phyloP scores from a whole-genome alignment of 495 filamentous ascomycete species.

The Eremomyces bilateralis region DNA sequence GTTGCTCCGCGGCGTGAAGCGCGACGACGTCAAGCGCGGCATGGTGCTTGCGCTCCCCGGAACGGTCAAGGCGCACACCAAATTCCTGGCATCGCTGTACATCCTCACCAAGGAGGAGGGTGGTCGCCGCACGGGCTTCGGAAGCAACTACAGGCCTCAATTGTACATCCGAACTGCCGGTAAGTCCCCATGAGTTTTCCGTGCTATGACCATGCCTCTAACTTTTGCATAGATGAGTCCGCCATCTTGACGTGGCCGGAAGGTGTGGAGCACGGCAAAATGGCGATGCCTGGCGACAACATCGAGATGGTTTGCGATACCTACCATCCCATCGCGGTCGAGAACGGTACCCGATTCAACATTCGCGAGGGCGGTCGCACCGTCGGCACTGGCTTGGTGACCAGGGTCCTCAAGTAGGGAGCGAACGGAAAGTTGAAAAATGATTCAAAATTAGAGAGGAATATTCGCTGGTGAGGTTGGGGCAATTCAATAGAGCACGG shows the following conservation, averaged over 20 bases:
- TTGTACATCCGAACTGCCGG: slow-evolving; percentile 83
- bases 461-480: too few relatives aligned
- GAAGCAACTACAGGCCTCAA: slow-evolving; percentile 85
- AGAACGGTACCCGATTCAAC: slow-evolving; percentile 84
- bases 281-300: slow-evolving; percentile 96
- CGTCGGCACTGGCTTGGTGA: slow-evolving; percentile 80
- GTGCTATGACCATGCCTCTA: background rate
- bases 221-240: slow-evolving; percentile 39
- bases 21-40: slow-evolving; percentile 80
- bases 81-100: slow-evolving; percentile 91
- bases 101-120: slow-evolving; percentile 94
- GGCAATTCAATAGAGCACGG: too few relatives aligned
- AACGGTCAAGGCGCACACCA: slow-evolving; percentile 53
- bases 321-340: slow-evolving; percentile 61
- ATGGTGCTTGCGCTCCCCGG: slow-evolving; percentile 79
- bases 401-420: slow-evolving; percentile 50
- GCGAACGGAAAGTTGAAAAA: background rate
- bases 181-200: slow-evolving; percentile 16
- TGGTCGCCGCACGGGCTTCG: slow-evolving; percentile 85
- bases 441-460: background rate
- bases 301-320: slow-evolving; percentile 81
- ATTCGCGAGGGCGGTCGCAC: slow-evolving; percentile 88
- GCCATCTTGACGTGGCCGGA: slow-evolving; percentile 64
- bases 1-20: slow-evolving; percentile 77
- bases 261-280: slow-evolving; percentile 43